Evolutionary conservation across 2,329 filamentous ascomycete genomes (phyloP).

Genomic region (Dothiorella sarmentorum): DNA sequence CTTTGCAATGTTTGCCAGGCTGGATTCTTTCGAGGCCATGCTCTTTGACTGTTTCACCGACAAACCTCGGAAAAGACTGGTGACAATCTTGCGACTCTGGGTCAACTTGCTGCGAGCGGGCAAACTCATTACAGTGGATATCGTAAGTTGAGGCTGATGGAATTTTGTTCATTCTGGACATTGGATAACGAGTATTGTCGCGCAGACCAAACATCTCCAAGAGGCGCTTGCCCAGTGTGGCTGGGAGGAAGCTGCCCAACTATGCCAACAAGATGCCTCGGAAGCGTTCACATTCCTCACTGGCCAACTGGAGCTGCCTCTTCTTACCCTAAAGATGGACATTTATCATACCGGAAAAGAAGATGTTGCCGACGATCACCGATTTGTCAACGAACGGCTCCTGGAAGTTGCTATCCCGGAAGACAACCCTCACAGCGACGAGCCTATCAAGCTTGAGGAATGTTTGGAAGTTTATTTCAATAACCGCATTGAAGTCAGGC

Average conservation of each 20-base stretch:
- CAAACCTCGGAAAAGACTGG: conserved; percentile 67
- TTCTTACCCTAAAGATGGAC: conserved; percentile 89
- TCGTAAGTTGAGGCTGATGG: conserved; percentile 54
- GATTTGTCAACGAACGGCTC: conserved; percentile 86
- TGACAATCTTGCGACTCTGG: conserved; percentile 80
- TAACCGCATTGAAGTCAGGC: conserved; percentile 81
- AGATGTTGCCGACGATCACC: conserved; percentile 82
- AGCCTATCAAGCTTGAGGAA: conserved; percentile 76
- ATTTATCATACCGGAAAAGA: conserved; percentile 89
- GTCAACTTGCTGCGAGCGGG: conserved; percentile 88
- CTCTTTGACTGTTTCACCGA: conserved; percentile 76
- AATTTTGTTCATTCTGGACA: not conserved
- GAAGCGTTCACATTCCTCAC: conserved; percentile 96
- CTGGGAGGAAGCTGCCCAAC: conserved; percentile 73
- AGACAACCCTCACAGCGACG: conserved; percentile 61
- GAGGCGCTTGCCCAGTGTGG: conserved; percentile 79
- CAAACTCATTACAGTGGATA: conserved; percentile 77
- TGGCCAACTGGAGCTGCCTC: conserved; percentile 78
- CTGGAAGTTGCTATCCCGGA: conserved; percentile 89
- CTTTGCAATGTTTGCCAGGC: conserved; percentile 91
- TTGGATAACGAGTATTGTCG: not conserved
- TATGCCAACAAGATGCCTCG: conserved; percentile 91
- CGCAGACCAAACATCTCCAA: conserved; percentile 76
- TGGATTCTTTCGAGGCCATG: conserved; percentile 91
- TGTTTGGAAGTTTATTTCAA: conserved; percentile 96